Evolutionary conservation across 768 basidiomycete species (phyloP), one percentile per base, ranked within the genome.

Genomic region (Leccinum incarnatum): DNA sequence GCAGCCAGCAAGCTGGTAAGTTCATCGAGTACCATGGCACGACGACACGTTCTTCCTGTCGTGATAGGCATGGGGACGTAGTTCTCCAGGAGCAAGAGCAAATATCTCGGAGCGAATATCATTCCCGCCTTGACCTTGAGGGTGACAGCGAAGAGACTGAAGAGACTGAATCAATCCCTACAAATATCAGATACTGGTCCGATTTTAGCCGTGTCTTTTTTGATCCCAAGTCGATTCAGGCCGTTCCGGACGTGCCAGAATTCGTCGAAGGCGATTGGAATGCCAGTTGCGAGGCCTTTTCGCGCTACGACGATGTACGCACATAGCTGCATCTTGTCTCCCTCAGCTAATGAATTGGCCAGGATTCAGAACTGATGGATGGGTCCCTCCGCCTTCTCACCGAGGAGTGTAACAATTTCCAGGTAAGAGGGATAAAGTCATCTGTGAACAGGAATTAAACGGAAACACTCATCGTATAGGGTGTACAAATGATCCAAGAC

Each of bases 371-470:
- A 52, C 65, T 91, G 51, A 85, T 90, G 82, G 89, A 92, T 46
- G 84, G 81, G 5, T 77, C 84, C 12, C 76, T 92, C 53, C 81
- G 91, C 17, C 74, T 79, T 15, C 81, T 88, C 55, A 78, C 89
- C 5, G 91, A 93, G 67, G 89, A 91, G 62, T 89, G 88, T 66
- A 81, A 91, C 67, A 80, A 81, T 53, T 77, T 87, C 14, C 91
- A 91, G 82, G 90, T 88, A 62, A 55, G 53, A 49, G 2, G 25
- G 6, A 19, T 47, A 30, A 46, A 32, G 12, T 59, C 9, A 0
- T 54, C 27, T 37, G 15, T 15, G 15, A 36, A 40, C 42, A 47
- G 50, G 0, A 29, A 40, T 30, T 62, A 19, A 64, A 54, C n/a
- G 36, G 2, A 50, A 23, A 11, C 3, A n/a, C 48, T 40, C 3